These are phyloP conservation scores for Claviceps sp. DNA, from an alignment of 2,329 filamentous ascomycete species.

Conservation along the genomic window DNA sequence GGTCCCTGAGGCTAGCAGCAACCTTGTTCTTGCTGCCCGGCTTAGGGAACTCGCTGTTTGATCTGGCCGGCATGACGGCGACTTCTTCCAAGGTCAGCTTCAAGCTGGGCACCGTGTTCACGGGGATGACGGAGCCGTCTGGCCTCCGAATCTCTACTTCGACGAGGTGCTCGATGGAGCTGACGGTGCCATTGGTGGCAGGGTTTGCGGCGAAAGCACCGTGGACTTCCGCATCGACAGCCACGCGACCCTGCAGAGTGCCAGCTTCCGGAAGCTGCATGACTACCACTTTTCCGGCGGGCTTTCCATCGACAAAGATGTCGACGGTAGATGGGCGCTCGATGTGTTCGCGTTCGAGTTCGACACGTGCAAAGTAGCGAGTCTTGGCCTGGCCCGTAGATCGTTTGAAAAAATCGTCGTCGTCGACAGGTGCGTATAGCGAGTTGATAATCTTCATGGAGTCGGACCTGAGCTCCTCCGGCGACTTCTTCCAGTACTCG, in stretches of 20 bases:
- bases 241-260: conserved; percentile 19
- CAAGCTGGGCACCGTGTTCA: conserved; percentile 20
- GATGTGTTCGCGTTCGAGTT: conserved; percentile 21
- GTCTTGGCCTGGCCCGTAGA: conserved; percentile 7
- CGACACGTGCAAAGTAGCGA: conserved; percentile 22
- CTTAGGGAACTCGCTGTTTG: conserved; percentile 16
- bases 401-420: neutral
- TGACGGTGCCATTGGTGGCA: neutral
- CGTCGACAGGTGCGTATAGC: conserved; percentile 13
- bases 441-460: conserved; percentile 20
- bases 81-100: conserved; percentile 23
- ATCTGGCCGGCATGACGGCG: conserved; percentile 13
- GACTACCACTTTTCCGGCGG: conserved; percentile 21
- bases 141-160: conserved; percentile 11
- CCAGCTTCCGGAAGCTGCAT: conserved; percentile 22
- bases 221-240: conserved; percentile 29
- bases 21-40: conserved; percentile 9
- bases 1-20: neutral
- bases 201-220: neutral
- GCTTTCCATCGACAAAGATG: conserved; percentile 19
- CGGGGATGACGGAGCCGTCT: conserved; percentile 18
- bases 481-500: conserved; percentile 20
- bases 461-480: conserved; percentile 16
- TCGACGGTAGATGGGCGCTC: conserved; percentile 22
- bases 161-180: conserved; percentile 1